These are phyloP conservation scores for Podospora bellae-mahoneyi DNA, from an alignment of 495 filamentous ascomycete species.

Conservation along the genomic window DNA sequence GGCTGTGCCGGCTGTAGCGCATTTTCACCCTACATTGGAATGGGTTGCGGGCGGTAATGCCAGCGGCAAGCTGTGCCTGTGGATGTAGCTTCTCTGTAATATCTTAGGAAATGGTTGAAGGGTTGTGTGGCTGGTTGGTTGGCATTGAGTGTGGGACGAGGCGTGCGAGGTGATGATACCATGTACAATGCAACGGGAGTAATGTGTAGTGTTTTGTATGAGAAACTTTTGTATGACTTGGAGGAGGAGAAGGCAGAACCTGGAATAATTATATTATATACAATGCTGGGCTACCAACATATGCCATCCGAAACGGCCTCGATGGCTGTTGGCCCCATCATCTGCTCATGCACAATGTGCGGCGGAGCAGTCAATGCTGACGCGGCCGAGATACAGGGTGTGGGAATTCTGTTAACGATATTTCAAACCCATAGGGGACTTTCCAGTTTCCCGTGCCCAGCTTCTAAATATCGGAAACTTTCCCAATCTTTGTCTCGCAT, in stretches of 20 bases:
- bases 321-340: neutral
- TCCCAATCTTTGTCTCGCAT: neutral
- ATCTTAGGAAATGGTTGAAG: neutral
- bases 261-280: too few species aligned
- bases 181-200: neutral
- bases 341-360: neutral
- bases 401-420: too few species aligned
- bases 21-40: slow-evolving; percentile 81
- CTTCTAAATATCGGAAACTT: neutral
- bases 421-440: too few species aligned
- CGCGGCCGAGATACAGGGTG: too few species aligned
- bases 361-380: too few species aligned
- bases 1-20: slow-evolving; percentile 87
- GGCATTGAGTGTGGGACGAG: neutral
- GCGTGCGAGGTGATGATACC: neutral
- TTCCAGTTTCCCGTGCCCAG: neutral
- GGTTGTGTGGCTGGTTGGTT: neutral
- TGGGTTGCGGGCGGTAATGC: slow-evolving; percentile 93
- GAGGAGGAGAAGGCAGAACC: too few species aligned
- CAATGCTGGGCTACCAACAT: neutral
- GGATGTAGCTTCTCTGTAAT: slow-evolving; percentile 57
- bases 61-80: slow-evolving; percentile 88
- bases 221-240: neutral
- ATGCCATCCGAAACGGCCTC: neutral
- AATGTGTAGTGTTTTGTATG: neutral